Conservation (phyloP, 371 early-diverging fungal genomes). For the Mucor piriformis region DNA sequence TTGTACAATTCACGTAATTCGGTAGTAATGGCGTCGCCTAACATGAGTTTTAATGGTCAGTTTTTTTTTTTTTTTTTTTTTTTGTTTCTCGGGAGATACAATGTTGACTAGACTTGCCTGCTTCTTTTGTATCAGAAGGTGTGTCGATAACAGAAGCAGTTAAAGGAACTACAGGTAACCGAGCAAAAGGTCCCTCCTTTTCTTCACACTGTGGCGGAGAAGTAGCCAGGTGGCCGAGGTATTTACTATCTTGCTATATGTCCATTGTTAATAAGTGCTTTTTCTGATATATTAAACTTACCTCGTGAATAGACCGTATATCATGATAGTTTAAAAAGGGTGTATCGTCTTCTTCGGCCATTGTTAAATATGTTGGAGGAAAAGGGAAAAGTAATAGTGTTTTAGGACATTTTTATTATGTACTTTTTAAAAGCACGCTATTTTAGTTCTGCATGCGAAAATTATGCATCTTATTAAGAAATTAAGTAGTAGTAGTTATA, state of each 20-base stretch:
- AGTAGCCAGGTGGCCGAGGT: slow-evolving; percentile 1
- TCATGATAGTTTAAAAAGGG: slow-evolving; percentile 54
- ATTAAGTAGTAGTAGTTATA: no score
- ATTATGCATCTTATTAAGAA: no score
- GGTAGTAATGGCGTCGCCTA: slow-evolving; percentile 56
- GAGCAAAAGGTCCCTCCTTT: slow-evolving; percentile 4
- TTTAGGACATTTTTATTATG: no score
- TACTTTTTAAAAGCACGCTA: no score
- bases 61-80: neutral
- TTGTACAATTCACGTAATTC: slow-evolving; percentile 57
- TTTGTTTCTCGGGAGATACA: no score
- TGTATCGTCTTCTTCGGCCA: slow-evolving; percentile 26
- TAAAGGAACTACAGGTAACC: slow-evolving; percentile 7
- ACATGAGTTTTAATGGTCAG: neutral
- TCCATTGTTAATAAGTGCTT: neutral
- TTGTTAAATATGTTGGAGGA: neutral
- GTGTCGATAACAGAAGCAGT: slow-evolving; percentile 13
- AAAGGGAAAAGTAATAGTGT: no score
- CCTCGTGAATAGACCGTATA: slow-evolving; percentile 38
- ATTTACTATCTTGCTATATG: slow-evolving; percentile 13
- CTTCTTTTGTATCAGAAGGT: slow-evolving; percentile 3
- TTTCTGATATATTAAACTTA: slow-evolving; percentile 14
- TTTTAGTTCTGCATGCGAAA: no score
- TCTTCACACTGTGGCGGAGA: slow-evolving; percentile 7
- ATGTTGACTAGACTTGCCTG: no score